phyloP scores from a whole-genome alignment of 768 basidiomycete genomes.

The Candolleomyces aberdarensis region DNA sequence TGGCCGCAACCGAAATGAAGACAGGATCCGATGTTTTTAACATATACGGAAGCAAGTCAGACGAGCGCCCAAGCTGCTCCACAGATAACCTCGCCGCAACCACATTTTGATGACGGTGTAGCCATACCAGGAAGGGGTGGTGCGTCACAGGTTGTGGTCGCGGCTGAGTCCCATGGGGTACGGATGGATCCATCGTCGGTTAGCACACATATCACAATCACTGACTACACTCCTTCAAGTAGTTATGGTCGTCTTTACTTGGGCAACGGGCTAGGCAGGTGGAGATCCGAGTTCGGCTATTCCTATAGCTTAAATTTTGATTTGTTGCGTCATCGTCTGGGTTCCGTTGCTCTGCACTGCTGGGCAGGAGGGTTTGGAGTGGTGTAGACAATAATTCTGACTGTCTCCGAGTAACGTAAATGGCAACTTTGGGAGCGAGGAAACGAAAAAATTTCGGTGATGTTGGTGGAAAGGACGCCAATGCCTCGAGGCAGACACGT shows the following conservation, averaged over 20 bases:
- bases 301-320: no score
- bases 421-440: neutral
- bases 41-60: neutral
- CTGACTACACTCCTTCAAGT: no score
- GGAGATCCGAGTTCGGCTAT: no score
- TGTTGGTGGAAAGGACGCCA: neutral
- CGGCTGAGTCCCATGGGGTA: neutral
- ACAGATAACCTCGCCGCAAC: neutral
- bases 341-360: no score
- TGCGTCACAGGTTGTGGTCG: neutral
- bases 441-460: neutral
- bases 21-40: neutral
- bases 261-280: no score
- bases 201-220: no score
- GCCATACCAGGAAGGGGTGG: neutral
- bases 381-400: no score
- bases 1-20: neutral
- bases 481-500: constrained; percentile 3
- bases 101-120: neutral
- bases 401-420: neutral
- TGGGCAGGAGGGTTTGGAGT: no score
- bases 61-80: neutral
- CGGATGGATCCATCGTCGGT: no score
- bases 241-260: no score
- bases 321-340: no score